Base-by-base conservation (phyloP, 345 rosid species). In the Cardamine occulta region DNA sequence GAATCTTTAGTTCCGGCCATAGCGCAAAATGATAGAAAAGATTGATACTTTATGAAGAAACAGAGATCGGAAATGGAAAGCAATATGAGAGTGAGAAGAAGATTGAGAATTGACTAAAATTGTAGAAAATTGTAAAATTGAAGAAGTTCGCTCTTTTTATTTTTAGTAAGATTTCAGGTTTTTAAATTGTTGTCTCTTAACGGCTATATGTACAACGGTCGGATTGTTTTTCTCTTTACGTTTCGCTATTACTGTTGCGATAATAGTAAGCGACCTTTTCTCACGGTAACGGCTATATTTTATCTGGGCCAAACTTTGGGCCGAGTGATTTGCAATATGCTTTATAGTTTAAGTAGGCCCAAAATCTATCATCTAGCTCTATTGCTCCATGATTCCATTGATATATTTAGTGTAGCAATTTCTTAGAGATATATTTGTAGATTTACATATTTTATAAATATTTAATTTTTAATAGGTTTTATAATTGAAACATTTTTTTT, bases 1-100 rank as follows among this genome's bases (percentile, higher is more conserved):
- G 89, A 66, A 66, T 80, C 93, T 79, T 82, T 87, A 79, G 73
- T 63, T 75, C 79, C 87, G 1, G 88, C 87, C 94, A 89, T 89
- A 3, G 64, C 4, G 12, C 7, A 21, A 28, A 21, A 12, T 62
- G 3, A 26, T 12, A 24, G 0, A 32, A 71, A 47, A 39, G 9
- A 71, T 13, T 17, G 73, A 63, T 32, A 39, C 6, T 57, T 35
- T 5, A 39, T 12, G 15, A 21, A 52, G 77, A 61, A 64, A 59
- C 18, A 73, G 49, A 73, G 63, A 72, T 54, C 59, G 1, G 54
- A 72, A 64, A 49, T 12, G 64, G 80, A 57, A 72, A 62, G 76
- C 1, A 75, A 67, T 15, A 24, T 21, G 45, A 63, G 44, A 40
- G 66, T 31, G 34, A 66, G 47, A 70, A 74, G 63, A 47, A 74